Evolutionary conservation across 2,329 filamentous ascomycete genomes (phyloP).

Genomic region (Chaetoscypha palmicola): DNA sequence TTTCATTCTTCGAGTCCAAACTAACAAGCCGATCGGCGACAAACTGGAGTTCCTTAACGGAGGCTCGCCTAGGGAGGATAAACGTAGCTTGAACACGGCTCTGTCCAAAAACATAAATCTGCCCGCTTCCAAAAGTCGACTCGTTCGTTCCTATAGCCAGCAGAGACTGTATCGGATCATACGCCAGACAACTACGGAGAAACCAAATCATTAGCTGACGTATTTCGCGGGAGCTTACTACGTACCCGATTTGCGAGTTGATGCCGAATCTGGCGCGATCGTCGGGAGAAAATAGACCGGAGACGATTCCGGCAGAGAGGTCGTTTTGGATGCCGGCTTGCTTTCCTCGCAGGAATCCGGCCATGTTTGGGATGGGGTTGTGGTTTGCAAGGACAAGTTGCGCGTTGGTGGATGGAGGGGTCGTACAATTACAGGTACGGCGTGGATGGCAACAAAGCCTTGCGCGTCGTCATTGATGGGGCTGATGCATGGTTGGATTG

Average conservation of each 20-base stretch:
- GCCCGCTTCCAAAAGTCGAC: slow-evolving; percentile 75
- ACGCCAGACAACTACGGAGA: slow-evolving; percentile 68
- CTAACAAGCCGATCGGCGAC: slow-evolving; percentile 79
- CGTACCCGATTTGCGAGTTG: slow-evolving; percentile 63
- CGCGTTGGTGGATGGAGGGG: neutral
- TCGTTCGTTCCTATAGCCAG: slow-evolving; percentile 87
- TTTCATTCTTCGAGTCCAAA: slow-evolving; percentile 77
- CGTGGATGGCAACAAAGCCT: slow-evolving; percentile 1
- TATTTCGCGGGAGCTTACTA: slow-evolving; percentile 6
- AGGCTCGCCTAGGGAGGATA: slow-evolving; percentile 61
- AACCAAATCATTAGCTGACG: slow-evolving; percentile 11
- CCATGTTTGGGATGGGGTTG: slow-evolving; percentile 47
- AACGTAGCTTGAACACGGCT: slow-evolving; percentile 72
- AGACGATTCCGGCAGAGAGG: slow-evolving; percentile 71
- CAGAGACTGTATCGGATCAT: slow-evolving; percentile 89
- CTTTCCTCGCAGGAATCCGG: slow-evolving; percentile 82
- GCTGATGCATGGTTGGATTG: too few species aligned
- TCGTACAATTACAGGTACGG: neutral
- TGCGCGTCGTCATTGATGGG: neutral
- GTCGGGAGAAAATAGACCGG: slow-evolving; percentile 74
- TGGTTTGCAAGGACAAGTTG: neutral
- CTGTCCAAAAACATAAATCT: slow-evolving; percentile 85
- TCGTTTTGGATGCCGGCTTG: slow-evolving; percentile 90
- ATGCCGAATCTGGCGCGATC: slow-evolving; percentile 80
- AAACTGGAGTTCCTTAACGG: slow-evolving; percentile 74